Evolutionary conservation across 306 rosid species (phyloP).

Genomic region (Malus sieversii): DNA sequence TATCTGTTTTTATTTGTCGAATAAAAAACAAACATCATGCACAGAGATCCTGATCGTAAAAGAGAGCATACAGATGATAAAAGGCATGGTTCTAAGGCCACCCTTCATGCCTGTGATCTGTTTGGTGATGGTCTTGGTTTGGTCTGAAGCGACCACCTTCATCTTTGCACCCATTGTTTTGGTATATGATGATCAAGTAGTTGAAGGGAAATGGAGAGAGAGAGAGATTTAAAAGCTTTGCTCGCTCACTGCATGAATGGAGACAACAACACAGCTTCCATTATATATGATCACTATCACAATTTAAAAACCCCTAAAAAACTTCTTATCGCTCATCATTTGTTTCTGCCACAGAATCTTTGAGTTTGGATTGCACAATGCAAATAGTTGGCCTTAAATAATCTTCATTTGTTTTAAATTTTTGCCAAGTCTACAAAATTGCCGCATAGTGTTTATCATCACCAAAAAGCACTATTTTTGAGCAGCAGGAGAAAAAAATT

Average conservation of each 20-base stretch:
- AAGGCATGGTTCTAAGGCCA: slow-evolving; percentile 70
- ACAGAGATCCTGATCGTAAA: background rate
- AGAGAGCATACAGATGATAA: slow-evolving; percentile 50
- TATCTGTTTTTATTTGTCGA: background rate
- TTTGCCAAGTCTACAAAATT: background rate
- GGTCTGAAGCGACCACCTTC: slow-evolving; percentile 27
- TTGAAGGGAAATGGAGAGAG: too few relatives aligned
- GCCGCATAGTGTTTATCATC: background rate
- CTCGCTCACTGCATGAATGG: background rate
- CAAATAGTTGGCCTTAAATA: background rate
- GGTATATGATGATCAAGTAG: background rate
- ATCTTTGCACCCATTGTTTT: slow-evolving; percentile 3
- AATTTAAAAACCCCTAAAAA: background rate
- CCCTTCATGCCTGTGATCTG: slow-evolving; percentile 40
- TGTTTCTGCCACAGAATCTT: background rate
- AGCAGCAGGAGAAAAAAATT: background rate
- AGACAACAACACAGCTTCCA: background rate
- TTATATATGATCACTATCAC: too few relatives aligned
- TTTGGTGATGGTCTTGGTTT: slow-evolving; percentile 18
- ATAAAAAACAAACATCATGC: background rate
- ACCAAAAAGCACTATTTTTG: background rate
- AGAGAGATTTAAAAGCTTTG: background rate
- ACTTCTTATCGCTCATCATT: background rate
- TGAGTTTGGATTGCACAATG: background rate
- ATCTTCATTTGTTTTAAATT: background rate